A percentile compares a stretch with the other conserved stretches of the same genome.
phyloP scores from a whole-genome alignment of 2,329 filamentous ascomycete genomes.

The Intubia oerlemansii region DNA sequence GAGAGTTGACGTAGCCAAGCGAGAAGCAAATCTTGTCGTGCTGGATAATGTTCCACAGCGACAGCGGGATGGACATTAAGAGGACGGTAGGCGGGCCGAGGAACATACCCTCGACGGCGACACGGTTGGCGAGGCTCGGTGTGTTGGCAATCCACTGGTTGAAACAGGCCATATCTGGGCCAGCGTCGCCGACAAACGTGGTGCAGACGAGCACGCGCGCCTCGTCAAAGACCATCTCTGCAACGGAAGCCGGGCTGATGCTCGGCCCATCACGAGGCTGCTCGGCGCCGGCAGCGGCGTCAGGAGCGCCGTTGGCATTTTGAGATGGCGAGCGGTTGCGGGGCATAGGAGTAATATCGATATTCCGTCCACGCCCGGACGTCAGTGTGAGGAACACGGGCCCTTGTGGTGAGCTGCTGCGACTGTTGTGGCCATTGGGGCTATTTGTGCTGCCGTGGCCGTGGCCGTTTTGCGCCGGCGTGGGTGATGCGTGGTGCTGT shows the following conservation, averaged over 20 bases:
- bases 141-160: constrained; percentile 43
- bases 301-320: no score
- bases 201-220: constrained; percentile 43
- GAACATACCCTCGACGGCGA: constrained; percentile 47
- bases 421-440: no score
- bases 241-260: constrained; percentile 25
- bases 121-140: constrained; percentile 32
- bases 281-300: constrained; percentile 8
- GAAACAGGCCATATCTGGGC: constrained; percentile 43
- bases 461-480: neutral
- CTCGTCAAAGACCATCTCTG: constrained; percentile 39
- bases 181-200: constrained; percentile 43
- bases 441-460: neutral
- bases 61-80: constrained; percentile 42
- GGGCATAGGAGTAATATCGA: constrained; percentile 29
- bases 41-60: constrained; percentile 41
- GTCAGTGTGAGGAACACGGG: constrained; percentile 35
- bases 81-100: constrained; percentile 44
- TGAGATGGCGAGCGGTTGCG: constrained; percentile 12
- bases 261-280: constrained; percentile 20
- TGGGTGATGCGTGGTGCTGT: constrained; percentile 14
- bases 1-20: constrained; percentile 41
- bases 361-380: constrained; percentile 26
- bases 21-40: constrained; percentile 47
- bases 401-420: no score